These are phyloP conservation scores for Actinomucor elegans DNA, from an alignment of 371 early-diverging fungal species.

Conservation along the genomic window DNA sequence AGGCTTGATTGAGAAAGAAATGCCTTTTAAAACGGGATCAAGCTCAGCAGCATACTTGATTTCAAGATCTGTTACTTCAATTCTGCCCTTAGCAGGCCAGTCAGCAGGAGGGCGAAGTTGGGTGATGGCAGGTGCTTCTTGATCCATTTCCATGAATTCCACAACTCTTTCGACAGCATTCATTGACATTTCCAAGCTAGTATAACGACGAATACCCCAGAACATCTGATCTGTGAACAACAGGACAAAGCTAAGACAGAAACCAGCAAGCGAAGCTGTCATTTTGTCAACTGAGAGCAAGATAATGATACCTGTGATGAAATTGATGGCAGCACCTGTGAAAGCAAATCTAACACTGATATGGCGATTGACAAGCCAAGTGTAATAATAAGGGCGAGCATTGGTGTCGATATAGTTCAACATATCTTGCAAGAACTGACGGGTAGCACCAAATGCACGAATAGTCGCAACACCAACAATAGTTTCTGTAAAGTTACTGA, in stretches of 20 bases:
- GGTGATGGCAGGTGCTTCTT: slow-evolving; percentile 69
- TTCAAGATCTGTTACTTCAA: slow-evolving; percentile 58
- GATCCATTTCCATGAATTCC: slow-evolving; percentile 76
- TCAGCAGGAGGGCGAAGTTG: slow-evolving; percentile 54
- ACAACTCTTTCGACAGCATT: slow-evolving; percentile 85
- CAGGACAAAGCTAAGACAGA: slow-evolving; percentile 73
- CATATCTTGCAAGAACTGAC: slow-evolving; percentile 55
- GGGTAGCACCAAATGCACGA: slow-evolving; percentile 70
- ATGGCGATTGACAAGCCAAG: slow-evolving; percentile 79
- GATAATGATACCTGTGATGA: slow-evolving; percentile 55
- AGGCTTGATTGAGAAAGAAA: slow-evolving; percentile 53
- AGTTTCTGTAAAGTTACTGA: slow-evolving; percentile 75
- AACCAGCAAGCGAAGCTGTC: slow-evolving; percentile 73
- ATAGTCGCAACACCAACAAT: slow-evolving; percentile 71
- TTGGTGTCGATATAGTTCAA: slow-evolving; percentile 56
- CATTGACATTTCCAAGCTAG: slow-evolving; percentile 80
- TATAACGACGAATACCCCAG: slow-evolving; percentile 71
- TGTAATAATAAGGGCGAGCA: slow-evolving; percentile 71
- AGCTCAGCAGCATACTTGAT: slow-evolving; percentile 63
- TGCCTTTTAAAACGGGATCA: slow-evolving; percentile 57
- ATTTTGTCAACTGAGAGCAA: slow-evolving; percentile 45
- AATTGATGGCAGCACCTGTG: slow-evolving; percentile 64
- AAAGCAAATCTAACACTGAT: slow-evolving; percentile 71
- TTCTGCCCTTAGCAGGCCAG: slow-evolving; percentile 68
- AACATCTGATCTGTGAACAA: slow-evolving; percentile 67